Conservation (phyloP, 768 basidiomycete genomes). For the Pisolithus microcarpus region DNA sequence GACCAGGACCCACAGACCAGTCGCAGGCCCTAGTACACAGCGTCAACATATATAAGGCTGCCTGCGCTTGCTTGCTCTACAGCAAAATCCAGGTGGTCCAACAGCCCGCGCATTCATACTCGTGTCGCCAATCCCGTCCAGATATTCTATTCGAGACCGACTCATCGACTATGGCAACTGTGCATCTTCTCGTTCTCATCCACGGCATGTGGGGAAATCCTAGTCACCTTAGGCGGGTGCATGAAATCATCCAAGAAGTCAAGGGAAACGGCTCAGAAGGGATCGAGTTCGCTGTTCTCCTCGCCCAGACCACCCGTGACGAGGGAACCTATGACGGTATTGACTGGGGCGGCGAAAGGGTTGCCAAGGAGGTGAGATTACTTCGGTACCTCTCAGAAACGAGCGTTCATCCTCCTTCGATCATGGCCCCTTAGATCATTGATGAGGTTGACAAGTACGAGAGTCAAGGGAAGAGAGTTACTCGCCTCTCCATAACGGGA, state of each 20-base stretch:
- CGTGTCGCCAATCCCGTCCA: too few relatives aligned
- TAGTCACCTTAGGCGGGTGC: slow-evolving; percentile 51
- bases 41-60: too few relatives aligned
- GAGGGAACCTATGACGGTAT: slow-evolving; percentile 76
- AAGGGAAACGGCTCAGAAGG: slow-evolving; percentile 24
- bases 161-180: slow-evolving; percentile 16
- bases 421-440: slow-evolving; percentile 37
- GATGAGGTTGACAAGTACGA: slow-evolving; percentile 49
- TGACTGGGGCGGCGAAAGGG: slow-evolving; percentile 77
- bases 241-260: slow-evolving; percentile 45
- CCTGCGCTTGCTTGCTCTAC: too few relatives aligned
- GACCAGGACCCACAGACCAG: too few relatives aligned
- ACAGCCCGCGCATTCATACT: too few relatives aligned
- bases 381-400: too few relatives aligned
- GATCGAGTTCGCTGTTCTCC: slow-evolving; percentile 51
- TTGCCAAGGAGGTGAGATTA: slow-evolving; percentile 60
- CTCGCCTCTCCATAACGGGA: slow-evolving; percentile 66
- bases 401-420: not conserved
- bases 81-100: not conserved
- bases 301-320: slow-evolving; percentile 58
- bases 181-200: slow-evolving; percentile 40
- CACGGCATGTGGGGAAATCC: slow-evolving; percentile 82
- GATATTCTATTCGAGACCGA: too few relatives aligned
- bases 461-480: slow-evolving; percentile 48
- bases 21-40: too few relatives aligned